Percentiles rank a stretch among this genome's conserved stretches.
phyloP scores from a whole-genome alignment of 202 grass and related monocot species.

The Zoysia matrella region DNA sequence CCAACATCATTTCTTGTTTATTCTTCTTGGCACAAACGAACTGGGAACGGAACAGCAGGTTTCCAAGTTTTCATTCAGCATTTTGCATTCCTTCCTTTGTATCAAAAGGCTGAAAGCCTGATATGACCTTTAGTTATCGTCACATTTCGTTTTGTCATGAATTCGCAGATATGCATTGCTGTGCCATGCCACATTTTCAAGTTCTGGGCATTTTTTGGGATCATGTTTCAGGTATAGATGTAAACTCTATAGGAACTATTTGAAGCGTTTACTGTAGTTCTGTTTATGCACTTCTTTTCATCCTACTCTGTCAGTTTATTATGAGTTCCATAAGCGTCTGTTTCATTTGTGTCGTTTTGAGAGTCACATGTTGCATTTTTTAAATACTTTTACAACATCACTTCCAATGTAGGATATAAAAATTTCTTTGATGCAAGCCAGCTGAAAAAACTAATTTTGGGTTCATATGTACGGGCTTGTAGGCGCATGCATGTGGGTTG shows the following conservation, averaged over 20 bases:
- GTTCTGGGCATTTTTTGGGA: conserved; percentile 96
- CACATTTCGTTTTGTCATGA: conserved; percentile 11
- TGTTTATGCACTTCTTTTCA: background rate
- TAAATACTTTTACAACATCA: background rate
- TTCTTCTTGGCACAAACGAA: background rate
- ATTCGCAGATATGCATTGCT: conserved; percentile 81
- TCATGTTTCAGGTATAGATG: conserved; percentile 79
- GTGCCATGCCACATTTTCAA: conserved; percentile 98
- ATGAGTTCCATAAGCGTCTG: background rate
- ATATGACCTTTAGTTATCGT: background rate
- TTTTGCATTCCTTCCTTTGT: conserved; percentile 11
- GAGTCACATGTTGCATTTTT: background rate
- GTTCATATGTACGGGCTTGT: background rate
- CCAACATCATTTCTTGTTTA: conserved; percentile 3
- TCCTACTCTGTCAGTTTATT: background rate
- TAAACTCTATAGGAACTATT: conserved; percentile 1
- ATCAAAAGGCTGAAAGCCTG: background rate
- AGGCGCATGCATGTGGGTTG: background rate
- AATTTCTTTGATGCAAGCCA: background rate
- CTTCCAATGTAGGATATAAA: background rate
- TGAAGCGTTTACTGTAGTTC: background rate
- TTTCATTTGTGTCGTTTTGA: background rate
- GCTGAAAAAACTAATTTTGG: background rate
- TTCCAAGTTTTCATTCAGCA: conserved; percentile 22
- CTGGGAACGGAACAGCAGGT: background rate